Evolutionary conservation across 495 filamentous ascomycete genomes (phyloP).

Genomic region (Platismatia glauca): DNA sequence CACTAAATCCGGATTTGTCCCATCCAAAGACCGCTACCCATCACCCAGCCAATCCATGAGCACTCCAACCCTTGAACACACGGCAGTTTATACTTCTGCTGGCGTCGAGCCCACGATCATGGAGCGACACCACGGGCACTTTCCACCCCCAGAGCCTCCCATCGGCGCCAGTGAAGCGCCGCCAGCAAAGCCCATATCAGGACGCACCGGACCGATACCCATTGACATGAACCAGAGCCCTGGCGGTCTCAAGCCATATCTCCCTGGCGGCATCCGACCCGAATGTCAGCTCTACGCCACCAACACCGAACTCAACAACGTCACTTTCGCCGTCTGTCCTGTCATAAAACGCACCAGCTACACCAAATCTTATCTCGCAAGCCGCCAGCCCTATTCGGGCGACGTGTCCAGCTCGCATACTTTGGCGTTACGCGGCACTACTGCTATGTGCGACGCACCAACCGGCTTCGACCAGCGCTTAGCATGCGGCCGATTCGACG

Average conservation of each 20-base stretch:
- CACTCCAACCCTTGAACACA: not conserved
- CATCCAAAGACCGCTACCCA: not conserved
- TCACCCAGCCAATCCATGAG: not conserved
- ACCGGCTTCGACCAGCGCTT: not conserved
- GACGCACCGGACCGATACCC: not conserved
- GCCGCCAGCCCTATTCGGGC: not conserved
- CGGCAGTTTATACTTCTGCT: not conserved
- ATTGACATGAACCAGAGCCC: not conserved
- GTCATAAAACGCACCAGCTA: not conserved
- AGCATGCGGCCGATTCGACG: not conserved
- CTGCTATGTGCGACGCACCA: not conserved
- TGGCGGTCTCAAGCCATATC: no score
- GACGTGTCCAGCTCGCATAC: not conserved
- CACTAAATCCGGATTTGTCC: not conserved
- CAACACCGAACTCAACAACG: not conserved
- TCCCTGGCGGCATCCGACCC: not conserved
- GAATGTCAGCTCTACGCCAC: not conserved
- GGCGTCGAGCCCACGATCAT: not conserved
- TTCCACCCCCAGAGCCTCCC: not conserved
- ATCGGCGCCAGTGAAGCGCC: not conserved
- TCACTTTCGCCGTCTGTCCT: not conserved
- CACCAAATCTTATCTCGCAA: not conserved
- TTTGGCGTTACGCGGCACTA: not conserved
- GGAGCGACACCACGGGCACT: not conserved
- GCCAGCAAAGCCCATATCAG: not conserved